These are phyloP conservation scores for Fragaria ananassa DNA, from an alignment of 306 rosid genomes.

Conservation along the genomic window DNA sequence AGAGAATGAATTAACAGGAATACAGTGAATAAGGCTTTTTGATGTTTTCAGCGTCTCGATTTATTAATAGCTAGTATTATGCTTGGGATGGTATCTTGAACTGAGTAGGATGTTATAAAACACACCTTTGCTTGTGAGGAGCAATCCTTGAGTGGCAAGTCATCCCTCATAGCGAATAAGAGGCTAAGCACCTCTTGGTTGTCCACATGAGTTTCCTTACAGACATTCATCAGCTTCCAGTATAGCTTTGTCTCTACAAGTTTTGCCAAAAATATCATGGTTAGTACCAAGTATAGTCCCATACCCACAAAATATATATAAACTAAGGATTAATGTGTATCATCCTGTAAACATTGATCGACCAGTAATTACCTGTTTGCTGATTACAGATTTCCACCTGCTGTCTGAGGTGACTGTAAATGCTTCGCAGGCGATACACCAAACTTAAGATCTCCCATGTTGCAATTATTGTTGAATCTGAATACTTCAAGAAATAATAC, in stretches of 20 bases:
- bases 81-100: not conserved
- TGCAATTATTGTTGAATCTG: slow-evolving; percentile 36
- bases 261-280: slow-evolving; percentile 2
- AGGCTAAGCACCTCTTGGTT: slow-evolving; percentile 54
- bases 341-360: slow-evolving; percentile 3
- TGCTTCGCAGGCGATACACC: slow-evolving; percentile 21
- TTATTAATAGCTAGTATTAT: not conserved
- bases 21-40: not conserved
- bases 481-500: slow-evolving; percentile 25
- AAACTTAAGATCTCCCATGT: slow-evolving; percentile 46
- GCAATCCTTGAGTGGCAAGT: slow-evolving; percentile 48
- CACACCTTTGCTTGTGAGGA: slow-evolving; percentile 43
- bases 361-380: slow-evolving; percentile 25
- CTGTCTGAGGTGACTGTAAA: slow-evolving; percentile 21
- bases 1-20: not conserved
- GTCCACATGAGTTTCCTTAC: slow-evolving; percentile 29
- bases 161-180: slow-evolving; percentile 45
- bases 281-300: not conserved
- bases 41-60: not conserved
- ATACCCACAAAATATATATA: not conserved
- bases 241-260: slow-evolving; percentile 48
- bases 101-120: not conserved
- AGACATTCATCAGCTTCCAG: slow-evolving; percentile 38
- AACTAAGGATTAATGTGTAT: not conserved
- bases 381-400: slow-evolving; percentile 34